A percentile compares a stretch with the other conserved stretches of the same genome.
Conservation (phyloP, 2,329 filamentous ascomycete genomes). For the Magnaporthales sp. region DNA sequence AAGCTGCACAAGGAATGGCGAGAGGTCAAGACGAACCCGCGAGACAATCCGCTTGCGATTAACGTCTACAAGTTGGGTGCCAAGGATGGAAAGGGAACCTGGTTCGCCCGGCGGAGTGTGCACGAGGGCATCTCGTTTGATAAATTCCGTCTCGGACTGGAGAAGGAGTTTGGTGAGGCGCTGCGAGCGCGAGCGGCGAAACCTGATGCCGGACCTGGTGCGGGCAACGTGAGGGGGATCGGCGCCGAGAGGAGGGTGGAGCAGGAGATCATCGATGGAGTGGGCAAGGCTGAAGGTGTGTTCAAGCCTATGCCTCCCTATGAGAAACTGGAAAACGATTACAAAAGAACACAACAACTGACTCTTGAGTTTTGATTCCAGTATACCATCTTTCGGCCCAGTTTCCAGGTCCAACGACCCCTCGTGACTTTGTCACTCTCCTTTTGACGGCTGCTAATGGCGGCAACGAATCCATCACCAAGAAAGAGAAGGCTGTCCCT, state of each 20-base stretch:
- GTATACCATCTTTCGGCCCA: conserved; percentile 83
- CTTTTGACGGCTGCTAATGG: conserved; percentile 45
- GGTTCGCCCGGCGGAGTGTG: conserved; percentile 81
- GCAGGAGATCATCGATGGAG: conserved; percentile 44
- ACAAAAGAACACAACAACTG: not conserved
- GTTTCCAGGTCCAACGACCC: conserved; percentile 81
- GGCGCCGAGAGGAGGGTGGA: conserved; percentile 72
- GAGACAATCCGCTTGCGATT: conserved; percentile 69
- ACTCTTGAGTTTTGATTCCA: conserved; percentile 18
- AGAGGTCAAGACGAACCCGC: conserved; percentile 62
- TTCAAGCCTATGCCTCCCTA: not conserved
- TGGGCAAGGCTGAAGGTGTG: conserved; percentile 55
- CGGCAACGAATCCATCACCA: conserved; percentile 11
- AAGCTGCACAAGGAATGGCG: conserved; percentile 80
- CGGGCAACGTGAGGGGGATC: conserved; percentile 74
- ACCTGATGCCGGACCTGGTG: conserved; percentile 53
- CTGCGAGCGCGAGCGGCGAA: conserved; percentile 43
- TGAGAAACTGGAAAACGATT: not conserved
- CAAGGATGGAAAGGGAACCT: conserved; percentile 75
- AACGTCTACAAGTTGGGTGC: conserved; percentile 70
- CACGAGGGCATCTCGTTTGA: conserved; percentile 71
- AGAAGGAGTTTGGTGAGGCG: conserved; percentile 72
- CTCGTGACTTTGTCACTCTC: conserved; percentile 79
- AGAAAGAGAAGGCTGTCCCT: conserved; percentile 14
- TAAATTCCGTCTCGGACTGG: conserved; percentile 68